Evolutionary conservation across 306 rosid species (phyloP).

Genomic region (Crotalaria pallida): DNA sequence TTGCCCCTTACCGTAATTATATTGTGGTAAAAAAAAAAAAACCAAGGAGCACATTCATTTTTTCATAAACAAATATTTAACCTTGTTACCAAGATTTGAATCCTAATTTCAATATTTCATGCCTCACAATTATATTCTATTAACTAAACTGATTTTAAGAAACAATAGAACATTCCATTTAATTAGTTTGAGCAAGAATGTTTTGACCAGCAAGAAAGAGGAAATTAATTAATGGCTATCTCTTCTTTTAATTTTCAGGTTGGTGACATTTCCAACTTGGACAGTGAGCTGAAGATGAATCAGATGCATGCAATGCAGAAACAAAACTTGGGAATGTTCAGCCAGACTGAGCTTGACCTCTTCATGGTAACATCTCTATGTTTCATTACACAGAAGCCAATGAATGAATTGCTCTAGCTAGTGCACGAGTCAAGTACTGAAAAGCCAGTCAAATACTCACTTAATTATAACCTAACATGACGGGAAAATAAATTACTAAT

Average conservation of each 20-base stretch:
- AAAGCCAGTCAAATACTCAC: slow-evolving; percentile 27
- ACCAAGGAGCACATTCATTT: neutral
- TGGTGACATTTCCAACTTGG: slow-evolving; percentile 39
- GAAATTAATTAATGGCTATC: neutral
- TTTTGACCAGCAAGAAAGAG: neutral
- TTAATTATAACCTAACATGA: slow-evolving; percentile 17
- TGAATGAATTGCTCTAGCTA: slow-evolving; percentile 1
- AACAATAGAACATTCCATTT: too few species aligned
- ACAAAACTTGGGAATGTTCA: slow-evolving; percentile 31
- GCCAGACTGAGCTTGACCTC: slow-evolving; percentile 68
- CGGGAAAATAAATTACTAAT: neutral
- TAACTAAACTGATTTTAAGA: too few species aligned
- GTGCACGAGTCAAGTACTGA: slow-evolving; percentile 17
- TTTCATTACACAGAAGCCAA: slow-evolving; percentile 15
- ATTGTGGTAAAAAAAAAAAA: too few species aligned
- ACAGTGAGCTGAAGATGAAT: slow-evolving; percentile 32
- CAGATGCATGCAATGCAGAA: slow-evolving; percentile 35
- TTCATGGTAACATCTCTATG: slow-evolving; percentile 87
- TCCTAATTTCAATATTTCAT: too few species aligned
- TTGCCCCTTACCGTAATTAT: too few species aligned
- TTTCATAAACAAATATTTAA: too few species aligned
- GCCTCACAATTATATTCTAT: too few species aligned
- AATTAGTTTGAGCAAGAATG: neutral
- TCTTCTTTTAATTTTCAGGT: slow-evolving; percentile 38
- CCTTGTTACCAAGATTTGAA: too few species aligned